Conservation (phyloP, 441 rosid genomes). For the Pelargonium cotyledonis region DNA sequence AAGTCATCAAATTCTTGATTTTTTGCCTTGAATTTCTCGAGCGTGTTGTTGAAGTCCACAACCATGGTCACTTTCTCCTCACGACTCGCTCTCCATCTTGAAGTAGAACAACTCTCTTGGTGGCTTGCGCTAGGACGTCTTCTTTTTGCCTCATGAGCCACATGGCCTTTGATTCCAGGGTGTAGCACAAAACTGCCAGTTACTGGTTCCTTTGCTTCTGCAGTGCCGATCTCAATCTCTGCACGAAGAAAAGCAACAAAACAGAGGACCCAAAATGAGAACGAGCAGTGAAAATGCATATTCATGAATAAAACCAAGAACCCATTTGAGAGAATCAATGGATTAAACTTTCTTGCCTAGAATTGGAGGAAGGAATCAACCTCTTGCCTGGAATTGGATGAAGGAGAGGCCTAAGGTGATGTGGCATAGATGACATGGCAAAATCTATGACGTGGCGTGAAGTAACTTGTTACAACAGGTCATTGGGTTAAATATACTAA, state of each 20-base stretch:
- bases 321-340: not conserved
- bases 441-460: too few relatives aligned
- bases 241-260: not conserved
- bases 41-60: conserved; percentile 29
- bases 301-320: not conserved
- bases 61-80: conserved; percentile 41
- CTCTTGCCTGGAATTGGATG: too few relatives aligned
- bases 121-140: conserved; percentile 35
- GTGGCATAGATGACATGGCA: too few relatives aligned
- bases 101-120: conserved; percentile 33
- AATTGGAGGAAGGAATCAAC: conserved; percentile 38
- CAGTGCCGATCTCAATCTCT: conserved; percentile 31
- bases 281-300: too few relatives aligned
- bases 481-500: too few relatives aligned
- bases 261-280: not conserved
- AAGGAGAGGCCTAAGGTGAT: too few relatives aligned
- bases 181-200: conserved; percentile 19
- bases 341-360: conserved; percentile 26
- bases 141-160: conserved; percentile 38
- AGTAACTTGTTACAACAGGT: too few relatives aligned
- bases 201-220: conserved; percentile 36
- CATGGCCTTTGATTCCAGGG: conserved; percentile 31
- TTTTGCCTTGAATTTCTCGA: conserved; percentile 32
- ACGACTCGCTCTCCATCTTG: conserved; percentile 36
- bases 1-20: too few relatives aligned